Base-by-base conservation (phyloP, 2,329 filamentous ascomycete genomes). In the Penicillium sp. region DNA sequence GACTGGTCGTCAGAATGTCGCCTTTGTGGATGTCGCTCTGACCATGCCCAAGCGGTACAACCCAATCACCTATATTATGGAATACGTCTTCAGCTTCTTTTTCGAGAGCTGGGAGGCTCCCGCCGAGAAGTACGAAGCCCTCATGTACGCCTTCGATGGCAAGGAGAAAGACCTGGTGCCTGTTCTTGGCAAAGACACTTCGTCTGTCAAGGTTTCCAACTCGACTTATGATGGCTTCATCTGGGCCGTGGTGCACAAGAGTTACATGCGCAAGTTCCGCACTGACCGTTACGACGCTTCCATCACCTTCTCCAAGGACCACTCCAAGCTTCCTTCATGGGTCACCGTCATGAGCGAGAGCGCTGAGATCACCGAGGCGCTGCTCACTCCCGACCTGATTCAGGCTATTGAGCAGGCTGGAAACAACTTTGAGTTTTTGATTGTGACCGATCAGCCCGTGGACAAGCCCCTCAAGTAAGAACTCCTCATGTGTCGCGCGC, bases 331-430 rank as follows among this genome's bases (percentile, higher is more conserved):
- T 32, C 91, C 93, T 32, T 73, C 79, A 55, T 98, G 90, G 90
- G 77, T 85, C 47, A 95, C 89, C 9, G 82, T 96, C 64, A 97
- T 98, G 93, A 94, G 84, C 65, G 93, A 98, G 77, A 95, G 85
- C 71, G 90, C 90, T 49, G 93, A 97, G 73, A 85, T 98, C 60
- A 96, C 90, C 9, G 88, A 96, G 39, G 76, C 82, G 5, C 75
- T 98, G 57, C 79, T 98, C 43, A 95, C 89, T 4, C 79, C 86
- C n/a, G 91, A 97, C 61, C 78, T 98, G 34, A 80, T 89, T 69
- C 81, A 86, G 62, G 90, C 88, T 12, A 77, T 95, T 55, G 80
- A 86, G 62, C 73, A 84, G 45, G 88, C 88, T 4, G 91, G 91
- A 28, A 85, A 91, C 52, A 71, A 81, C 42, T 83, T 95, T 56